Base-by-base conservation (phyloP, 305 asterid species). In the Rubia peregrina region DNA sequence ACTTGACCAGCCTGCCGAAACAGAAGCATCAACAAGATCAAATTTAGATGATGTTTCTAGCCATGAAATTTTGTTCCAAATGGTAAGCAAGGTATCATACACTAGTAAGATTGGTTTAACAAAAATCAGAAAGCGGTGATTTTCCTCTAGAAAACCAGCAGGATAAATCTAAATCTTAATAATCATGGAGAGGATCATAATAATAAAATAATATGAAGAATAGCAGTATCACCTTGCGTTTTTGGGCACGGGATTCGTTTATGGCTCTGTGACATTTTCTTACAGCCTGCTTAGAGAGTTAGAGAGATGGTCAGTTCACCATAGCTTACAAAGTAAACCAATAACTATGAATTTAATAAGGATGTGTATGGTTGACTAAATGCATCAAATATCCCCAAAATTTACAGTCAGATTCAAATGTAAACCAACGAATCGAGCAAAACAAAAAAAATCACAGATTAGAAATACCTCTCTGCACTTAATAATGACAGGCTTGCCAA, bases 1-100 rank as follows among this genome's bases (percentile, higher is more conserved):
- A 95, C 96, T 81, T 95, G 99, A 43, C 98, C 99, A 8, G 96
- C 99, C 99, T 95, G 90, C 77, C 65, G 77, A 49, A 75, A 38
- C 62, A 79, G 56, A 48, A 72, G 67, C 55, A 78, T 61, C 59
- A 48, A 57, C 68, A 71, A 70, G 70, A 61, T 67, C 71, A 60
- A 74, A 44, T 19, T 76, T 51, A 38, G 19, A 38, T 30, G 22
- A 66, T 64, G 57, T 60, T 30, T 49, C 26, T 69, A 9, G 43
- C 55, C 63, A 44, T 21, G 24, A 53, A 3, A 16, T 44, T 17
- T 70, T 41, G 22, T n/a, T 21, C 74, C 24, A 38, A 24, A 24
- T 24, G 49, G 42, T 9, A 36, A 33, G 33, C 62, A 55, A 53
- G 36, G 53, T 73, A 65, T 36, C 49, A 67, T 61, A n/a, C 65